These are phyloP conservation scores for Alliaria petiolata DNA, from an alignment of 345 rosid species.

Conservation along the genomic window DNA sequence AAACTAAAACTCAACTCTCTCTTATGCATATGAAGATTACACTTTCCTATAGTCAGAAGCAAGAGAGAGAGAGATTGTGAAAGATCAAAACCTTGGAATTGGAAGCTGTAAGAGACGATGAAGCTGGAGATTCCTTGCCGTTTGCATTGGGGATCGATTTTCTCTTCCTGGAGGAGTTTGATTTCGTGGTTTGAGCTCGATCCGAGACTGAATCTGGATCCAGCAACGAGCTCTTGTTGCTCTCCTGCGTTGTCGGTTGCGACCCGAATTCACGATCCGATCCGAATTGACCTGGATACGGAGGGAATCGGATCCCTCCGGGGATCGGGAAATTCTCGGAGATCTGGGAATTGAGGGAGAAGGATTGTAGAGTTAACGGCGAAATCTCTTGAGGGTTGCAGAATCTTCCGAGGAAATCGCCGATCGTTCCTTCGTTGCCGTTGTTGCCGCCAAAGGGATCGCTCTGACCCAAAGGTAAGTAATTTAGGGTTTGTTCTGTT, in stretches of 20 bases:
- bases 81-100: conserved; percentile 42
- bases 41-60: too few species aligned
- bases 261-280: conserved; percentile 37
- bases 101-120: conserved; percentile 44
- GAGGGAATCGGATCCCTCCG: conserved; percentile 28
- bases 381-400: conserved; percentile 62
- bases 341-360: conserved; percentile 43
- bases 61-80: neutral
- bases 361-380: conserved; percentile 52
- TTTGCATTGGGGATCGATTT: conserved; percentile 43
- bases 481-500: conserved; percentile 28
- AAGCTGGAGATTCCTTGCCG: conserved; percentile 43
- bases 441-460: conserved; percentile 68
- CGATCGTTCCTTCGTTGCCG: conserved; percentile 44
- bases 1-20: neutral
- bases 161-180: conserved; percentile 55
- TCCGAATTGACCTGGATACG: conserved; percentile 30
- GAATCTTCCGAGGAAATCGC: conserved; percentile 68
- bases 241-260: conserved; percentile 30
- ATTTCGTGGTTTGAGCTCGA: conserved; percentile 21
- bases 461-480: conserved; percentile 54
- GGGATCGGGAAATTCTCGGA: conserved; percentile 32
- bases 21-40: too few species aligned
- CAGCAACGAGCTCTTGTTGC: conserved; percentile 34
- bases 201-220: conserved; percentile 37